Evolutionary conservation across 2,329 filamentous ascomycete genomes (phyloP).

Genomic region (Apiospora rasikravindrae): DNA sequence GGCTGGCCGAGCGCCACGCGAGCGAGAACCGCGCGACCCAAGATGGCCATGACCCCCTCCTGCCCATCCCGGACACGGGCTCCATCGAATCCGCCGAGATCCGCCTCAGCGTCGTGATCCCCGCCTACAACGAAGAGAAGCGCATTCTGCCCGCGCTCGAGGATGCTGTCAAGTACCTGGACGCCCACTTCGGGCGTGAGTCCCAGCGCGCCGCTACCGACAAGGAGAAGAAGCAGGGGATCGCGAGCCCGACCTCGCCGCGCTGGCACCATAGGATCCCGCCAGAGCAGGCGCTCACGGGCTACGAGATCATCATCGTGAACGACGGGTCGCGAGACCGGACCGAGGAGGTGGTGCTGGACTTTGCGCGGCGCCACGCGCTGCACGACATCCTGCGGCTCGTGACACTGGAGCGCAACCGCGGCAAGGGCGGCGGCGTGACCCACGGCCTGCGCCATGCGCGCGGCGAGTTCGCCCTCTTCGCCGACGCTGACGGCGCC

Average conservation of each 20-base stretch:
- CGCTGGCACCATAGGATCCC: constrained; percentile 40
- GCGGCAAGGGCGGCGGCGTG: constrained; percentile 93
- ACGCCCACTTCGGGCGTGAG: constrained; percentile 71
- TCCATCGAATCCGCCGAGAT: constrained; percentile 76
- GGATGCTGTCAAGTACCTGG: constrained; percentile 87
- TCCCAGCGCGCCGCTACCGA: background rate
- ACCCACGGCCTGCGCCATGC: constrained; percentile 95
- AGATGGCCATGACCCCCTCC: constrained; percentile 44
- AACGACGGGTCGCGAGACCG: constrained; percentile 87
- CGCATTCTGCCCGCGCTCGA: constrained; percentile 84
- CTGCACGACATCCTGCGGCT: constrained; percentile 83
- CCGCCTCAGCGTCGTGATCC: constrained; percentile 90
- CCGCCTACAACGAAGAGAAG: constrained; percentile 92
- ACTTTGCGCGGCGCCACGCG: constrained; percentile 76
- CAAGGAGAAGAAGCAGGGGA: constrained; percentile 37
- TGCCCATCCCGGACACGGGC: constrained; percentile 52
- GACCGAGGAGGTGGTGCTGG: constrained; percentile 79
- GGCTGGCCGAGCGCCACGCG: constrained; percentile 65
- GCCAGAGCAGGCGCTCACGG: constrained; percentile 48
- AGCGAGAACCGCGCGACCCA: constrained; percentile 46
- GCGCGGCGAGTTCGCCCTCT: constrained; percentile 85
- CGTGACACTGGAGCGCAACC: constrained; percentile 77
- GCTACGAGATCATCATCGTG: constrained; percentile 93
- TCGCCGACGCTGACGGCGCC: constrained; percentile 95
- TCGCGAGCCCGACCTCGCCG: constrained; percentile 36